These are phyloP conservation scores for Colletotrichum magnum DNA, from an alignment of 2,329 filamentous ascomycete species.

Conservation along the genomic window DNA sequence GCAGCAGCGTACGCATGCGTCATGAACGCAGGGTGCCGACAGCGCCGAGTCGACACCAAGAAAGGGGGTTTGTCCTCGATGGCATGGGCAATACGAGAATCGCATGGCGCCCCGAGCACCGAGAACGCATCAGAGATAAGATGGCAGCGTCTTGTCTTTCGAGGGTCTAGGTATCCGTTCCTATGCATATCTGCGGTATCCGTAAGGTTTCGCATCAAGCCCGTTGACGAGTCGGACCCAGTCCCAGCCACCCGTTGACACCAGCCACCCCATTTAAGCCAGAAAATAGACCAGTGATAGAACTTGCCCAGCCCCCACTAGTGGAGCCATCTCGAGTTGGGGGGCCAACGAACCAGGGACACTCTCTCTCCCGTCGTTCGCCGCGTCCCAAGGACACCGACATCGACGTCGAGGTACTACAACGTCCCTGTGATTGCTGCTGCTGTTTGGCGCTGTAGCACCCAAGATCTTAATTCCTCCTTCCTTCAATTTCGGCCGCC, in stretches of 20 bases:
- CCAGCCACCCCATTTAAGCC: constrained; percentile 39
- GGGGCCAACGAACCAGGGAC: constrained; percentile 31
- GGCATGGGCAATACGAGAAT: constrained; percentile 1
- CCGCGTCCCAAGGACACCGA: constrained; percentile 8
- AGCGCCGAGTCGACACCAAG: constrained; percentile 6
- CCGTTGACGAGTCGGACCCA: constrained; percentile 8
- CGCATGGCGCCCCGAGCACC: constrained; percentile 8
- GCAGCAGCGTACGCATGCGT: constrained; percentile 11
- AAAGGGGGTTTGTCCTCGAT: not conserved
- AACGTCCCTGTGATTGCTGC: constrained; percentile 11
- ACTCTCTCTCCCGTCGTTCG: not conserved
- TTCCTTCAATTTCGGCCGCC: constrained; percentile 19
- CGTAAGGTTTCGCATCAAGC: not conserved
- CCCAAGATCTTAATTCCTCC: constrained; percentile 21
- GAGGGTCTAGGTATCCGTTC: not conserved
- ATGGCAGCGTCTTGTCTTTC: not conserved
- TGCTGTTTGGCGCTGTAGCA: not conserved
- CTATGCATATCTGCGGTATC: not conserved
- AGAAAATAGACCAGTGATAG: constrained; percentile 25
- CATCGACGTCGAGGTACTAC: not conserved
- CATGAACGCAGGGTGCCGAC: constrained; percentile 6
- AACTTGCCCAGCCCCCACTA: constrained; percentile 14
- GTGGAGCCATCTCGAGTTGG: constrained; percentile 30
- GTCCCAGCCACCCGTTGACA: constrained; percentile 39
- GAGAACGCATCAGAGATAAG: constrained; percentile 1